phyloP scores from a whole-genome alignment of 2,329 filamentous ascomycete species.

The Zelopaecilomyces penicillatus region DNA sequence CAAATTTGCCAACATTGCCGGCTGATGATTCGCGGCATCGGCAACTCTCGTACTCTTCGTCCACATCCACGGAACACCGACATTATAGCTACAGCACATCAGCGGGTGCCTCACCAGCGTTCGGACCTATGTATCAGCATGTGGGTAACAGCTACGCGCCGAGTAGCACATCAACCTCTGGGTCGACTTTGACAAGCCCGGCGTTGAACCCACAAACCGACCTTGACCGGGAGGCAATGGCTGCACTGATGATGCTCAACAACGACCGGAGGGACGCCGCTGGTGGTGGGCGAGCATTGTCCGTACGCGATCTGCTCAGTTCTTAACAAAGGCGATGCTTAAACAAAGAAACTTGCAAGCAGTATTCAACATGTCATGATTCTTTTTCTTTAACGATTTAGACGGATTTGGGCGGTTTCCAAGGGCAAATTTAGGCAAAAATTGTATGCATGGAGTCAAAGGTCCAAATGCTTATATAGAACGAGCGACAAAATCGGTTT shows the following conservation, averaged over 20 bases:
- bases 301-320: conserved; percentile 46
- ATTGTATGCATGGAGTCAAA: no score
- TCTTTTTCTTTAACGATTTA: no score
- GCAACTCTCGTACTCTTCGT: conserved; percentile 44
- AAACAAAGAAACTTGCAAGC: no score
- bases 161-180: conserved; percentile 32
- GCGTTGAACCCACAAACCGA: conserved; percentile 48
- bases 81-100: conserved; percentile 42
- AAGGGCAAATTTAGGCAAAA: no score
- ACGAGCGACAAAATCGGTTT: no score
- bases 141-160: conserved; percentile 27
- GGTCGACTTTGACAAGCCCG: conserved; percentile 51
- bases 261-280: conserved; percentile 54
- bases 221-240: conserved; percentile 69
- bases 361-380: no score
- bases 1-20: conserved; percentile 43
- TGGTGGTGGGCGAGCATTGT: conserved; percentile 38
- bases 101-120: conserved; percentile 47
- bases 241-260: conserved; percentile 82
- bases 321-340: conserved; percentile 25
- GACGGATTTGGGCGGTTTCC: no score
- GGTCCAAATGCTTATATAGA: no score
- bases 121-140: conserved; percentile 38
- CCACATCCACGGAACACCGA: conserved; percentile 41
- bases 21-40: conserved; percentile 36